A percentile compares a stretch with the other conserved stretches of the same genome.
Conservation (phyloP, 23 red algal species). For the Gracilaria vermiculophylla region DNA sequence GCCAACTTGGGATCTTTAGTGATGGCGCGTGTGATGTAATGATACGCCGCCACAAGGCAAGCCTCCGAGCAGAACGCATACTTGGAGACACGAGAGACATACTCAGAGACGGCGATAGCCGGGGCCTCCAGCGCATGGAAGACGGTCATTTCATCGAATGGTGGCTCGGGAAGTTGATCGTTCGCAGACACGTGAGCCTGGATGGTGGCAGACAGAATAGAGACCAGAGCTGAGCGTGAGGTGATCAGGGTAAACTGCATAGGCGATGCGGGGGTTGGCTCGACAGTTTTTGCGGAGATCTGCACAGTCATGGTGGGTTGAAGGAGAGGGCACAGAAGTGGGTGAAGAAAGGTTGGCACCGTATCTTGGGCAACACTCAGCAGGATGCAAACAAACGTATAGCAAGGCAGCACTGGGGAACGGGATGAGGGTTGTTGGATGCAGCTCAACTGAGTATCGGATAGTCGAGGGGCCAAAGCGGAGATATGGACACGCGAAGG, state of each 20-base stretch:
- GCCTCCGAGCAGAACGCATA: constrained; percentile 90
- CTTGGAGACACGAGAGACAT: constrained; percentile 82
- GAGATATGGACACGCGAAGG: neutral
- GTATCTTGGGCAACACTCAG: neutral
- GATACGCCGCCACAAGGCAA: constrained; percentile 73
- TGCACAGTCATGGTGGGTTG: constrained; percentile 17
- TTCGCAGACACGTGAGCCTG: neutral
- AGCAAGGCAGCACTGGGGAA: too few species aligned
- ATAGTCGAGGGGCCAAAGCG: neutral
- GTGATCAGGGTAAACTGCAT: constrained; percentile 48
- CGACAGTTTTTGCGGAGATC: neutral
- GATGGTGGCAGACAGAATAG: constrained; percentile 37
- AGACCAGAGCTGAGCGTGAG: constrained; percentile 26
- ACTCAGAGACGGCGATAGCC: constrained; percentile 72
- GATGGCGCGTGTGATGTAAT: constrained; percentile 70
- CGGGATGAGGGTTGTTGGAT: too few species aligned
- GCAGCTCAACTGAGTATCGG: too few species aligned
- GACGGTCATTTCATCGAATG: constrained; percentile 62
- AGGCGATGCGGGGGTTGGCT: neutral
- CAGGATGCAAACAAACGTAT: too few species aligned
- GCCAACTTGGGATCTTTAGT: constrained; percentile 42
- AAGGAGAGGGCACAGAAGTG: constrained; percentile 5
- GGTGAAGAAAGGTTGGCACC: constrained; percentile 20
- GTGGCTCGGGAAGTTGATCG: neutral
- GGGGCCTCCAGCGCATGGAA: constrained; percentile 87